A percentile compares a stretch with the other conserved stretches of the same genome.
phyloP scores from a whole-genome alignment of 2,329 filamentous ascomycete genomes.

The Cyclaneusma minus region DNA sequence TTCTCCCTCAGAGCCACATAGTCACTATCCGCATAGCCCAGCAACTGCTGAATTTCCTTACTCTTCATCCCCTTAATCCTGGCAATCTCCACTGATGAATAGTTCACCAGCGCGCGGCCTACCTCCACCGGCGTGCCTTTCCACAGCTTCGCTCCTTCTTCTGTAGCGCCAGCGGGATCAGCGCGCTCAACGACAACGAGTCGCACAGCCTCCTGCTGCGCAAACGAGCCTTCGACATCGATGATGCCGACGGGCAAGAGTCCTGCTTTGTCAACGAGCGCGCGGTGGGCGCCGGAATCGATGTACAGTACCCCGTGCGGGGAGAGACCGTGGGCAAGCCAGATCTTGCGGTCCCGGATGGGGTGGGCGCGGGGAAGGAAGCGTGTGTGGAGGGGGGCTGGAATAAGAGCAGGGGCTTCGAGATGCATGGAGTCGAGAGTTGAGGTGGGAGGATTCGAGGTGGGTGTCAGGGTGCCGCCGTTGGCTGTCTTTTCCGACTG shows the following conservation, averaged over 20 bases:
- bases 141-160: conserved; percentile 24
- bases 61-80: conserved; percentile 77
- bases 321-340: conserved; percentile 82
- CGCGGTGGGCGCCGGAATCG: conserved; percentile 73
- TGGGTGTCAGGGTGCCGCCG: conserved; percentile 16
- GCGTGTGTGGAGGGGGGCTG: conserved; percentile 71
- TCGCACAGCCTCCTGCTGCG: conserved; percentile 82
- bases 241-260: conserved; percentile 84
- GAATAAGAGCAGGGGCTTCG: too few species aligned
- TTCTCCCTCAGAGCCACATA: conserved; percentile 85
- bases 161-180: conserved; percentile 2
- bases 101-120: conserved; percentile 82
- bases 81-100: conserved; percentile 69
- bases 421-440: conserved; percentile 6
- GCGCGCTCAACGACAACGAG: conserved; percentile 60
- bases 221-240: conserved; percentile 75
- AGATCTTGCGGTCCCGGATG: conserved; percentile 89
- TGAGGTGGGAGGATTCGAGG: conserved; percentile 13
- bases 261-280: conserved; percentile 69
- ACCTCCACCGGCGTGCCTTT: conserved; percentile 50
- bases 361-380: conserved; percentile 76
- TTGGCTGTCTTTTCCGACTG: conserved; percentile 38
- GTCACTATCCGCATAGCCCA: conserved; percentile 90
- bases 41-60: conserved; percentile 58
- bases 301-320: conserved; percentile 89